phyloP scores from a whole-genome alignment of 73 alveolate genomes.

The Paramecium biaurelia region DNA sequence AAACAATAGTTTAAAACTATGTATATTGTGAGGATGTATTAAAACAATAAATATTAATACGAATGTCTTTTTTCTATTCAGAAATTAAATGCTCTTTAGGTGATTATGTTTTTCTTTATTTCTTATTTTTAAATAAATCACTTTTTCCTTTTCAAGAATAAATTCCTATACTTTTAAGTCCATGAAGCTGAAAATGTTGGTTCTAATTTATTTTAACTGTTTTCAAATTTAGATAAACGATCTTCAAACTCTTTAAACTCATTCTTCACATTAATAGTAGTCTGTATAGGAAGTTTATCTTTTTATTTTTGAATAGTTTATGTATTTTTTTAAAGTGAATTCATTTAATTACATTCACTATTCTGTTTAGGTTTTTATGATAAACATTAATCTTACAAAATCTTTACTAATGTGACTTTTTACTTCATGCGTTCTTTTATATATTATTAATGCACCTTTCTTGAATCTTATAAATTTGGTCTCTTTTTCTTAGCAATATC shows the following conservation, averaged over 20 bases:
- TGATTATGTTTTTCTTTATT: neutral
- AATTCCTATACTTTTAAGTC: neutral
- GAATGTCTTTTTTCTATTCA: neutral
- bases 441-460: neutral
- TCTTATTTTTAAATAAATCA: conserved; percentile 16
- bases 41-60: neutral
- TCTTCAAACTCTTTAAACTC: conserved; percentile 7
- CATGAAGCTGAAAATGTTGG: neutral
- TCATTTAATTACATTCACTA: neutral
- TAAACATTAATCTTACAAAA: neutral
- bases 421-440: neutral
- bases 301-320: neutral
- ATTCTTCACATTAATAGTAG: neutral
- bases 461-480: neutral
- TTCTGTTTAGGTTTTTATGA: neutral
- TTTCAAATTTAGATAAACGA: conserved; percentile 14
- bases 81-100: neutral
- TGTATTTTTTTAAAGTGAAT: neutral
- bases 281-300: neutral
- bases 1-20: neutral
- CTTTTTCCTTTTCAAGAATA: conserved; percentile 2
- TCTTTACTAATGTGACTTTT: neutral
- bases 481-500: neutral
- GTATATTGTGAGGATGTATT: neutral
- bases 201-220: neutral